These are phyloP conservation scores for Uronychia binucleata DNA, from an alignment of 73 alveolate genomes.

Conservation along the genomic window DNA sequence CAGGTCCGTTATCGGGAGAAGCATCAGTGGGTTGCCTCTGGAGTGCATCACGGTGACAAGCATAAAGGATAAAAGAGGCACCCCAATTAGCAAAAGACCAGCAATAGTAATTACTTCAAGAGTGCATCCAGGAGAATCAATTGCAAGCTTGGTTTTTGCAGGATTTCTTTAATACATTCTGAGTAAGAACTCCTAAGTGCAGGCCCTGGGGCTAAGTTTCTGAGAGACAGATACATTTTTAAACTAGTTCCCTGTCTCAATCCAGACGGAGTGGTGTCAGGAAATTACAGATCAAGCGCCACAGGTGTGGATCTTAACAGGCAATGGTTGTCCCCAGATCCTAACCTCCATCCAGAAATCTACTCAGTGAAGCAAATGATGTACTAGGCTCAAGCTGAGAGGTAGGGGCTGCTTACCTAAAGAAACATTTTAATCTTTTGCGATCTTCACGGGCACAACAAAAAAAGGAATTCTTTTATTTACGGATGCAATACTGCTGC, in stretches of 20 bases:
- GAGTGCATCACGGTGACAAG: background rate
- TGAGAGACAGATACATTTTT: constrained; percentile 66
- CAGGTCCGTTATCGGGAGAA: background rate
- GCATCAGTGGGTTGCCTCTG: background rate
- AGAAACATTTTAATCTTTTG: constrained; percentile 66
- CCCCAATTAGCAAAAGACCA: constrained; percentile 38
- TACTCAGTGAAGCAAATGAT: constrained; percentile 65
- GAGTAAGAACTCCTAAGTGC: constrained; percentile 6
- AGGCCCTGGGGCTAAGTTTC: constrained; percentile 13
- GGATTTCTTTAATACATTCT: constrained; percentile 54
- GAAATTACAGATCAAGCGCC: constrained; percentile 72
- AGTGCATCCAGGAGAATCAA: constrained; percentile 87
- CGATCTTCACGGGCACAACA: constrained; percentile 85
- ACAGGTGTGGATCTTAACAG: constrained; percentile 82
- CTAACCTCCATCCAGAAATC: constrained; percentile 82
- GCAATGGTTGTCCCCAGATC: constrained; percentile 79
- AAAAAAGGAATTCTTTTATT: constrained; percentile 64
- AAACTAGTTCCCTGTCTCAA: constrained; percentile 74
- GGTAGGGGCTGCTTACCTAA: constrained; percentile 8
- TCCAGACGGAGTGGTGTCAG: constrained; percentile 83
- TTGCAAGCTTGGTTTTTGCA: constrained; percentile 64
- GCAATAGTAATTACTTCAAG: constrained; percentile 69
- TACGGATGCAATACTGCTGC: constrained; percentile 72
- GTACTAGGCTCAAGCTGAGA: constrained; percentile 48
- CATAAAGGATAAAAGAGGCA: background rate